Conservation (phyloP, 2,329 filamentous ascomycete genomes). For the Pseudocercospora eumusae region DNA sequence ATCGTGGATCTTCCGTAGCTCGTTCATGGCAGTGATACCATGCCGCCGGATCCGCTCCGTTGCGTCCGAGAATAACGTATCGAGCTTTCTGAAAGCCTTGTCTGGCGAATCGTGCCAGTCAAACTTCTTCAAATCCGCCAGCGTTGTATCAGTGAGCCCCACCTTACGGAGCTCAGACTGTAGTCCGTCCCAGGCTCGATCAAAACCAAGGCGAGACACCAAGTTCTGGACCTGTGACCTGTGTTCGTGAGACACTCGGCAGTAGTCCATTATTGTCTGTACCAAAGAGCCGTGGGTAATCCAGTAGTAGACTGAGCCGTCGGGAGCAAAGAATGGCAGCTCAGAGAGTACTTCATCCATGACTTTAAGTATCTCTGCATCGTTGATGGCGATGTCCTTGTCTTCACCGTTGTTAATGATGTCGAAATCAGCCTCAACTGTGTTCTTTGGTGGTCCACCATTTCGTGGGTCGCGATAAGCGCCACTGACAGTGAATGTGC, state of each 20-base stretch:
- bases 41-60: conserved; percentile 24
- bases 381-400: conserved; percentile 80
- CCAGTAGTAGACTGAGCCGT: conserved; percentile 76
- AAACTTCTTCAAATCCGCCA: conserved; percentile 87
- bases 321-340: conserved; percentile 56
- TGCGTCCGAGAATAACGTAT: conserved; percentile 56
- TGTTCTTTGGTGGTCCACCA: conserved; percentile 77
- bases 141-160: conserved; percentile 81
- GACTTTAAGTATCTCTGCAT: conserved; percentile 92
- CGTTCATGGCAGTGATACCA: conserved; percentile 54
- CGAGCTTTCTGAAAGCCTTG: conserved; percentile 67
- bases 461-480: conserved; percentile 80
- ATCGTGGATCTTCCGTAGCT: conserved; percentile 74
- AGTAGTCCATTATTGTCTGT: conserved; percentile 86
- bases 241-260: conserved; percentile 70
- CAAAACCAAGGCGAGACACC: conserved; percentile 82
- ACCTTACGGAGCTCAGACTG: conserved; percentile 78
- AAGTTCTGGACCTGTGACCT: conserved; percentile 75
- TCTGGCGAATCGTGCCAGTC: conserved; percentile 82
- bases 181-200: conserved; percentile 75
- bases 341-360: conserved; percentile 83
- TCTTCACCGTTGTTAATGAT: conserved; percentile 77
- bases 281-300: conserved; percentile 86
- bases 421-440: conserved; percentile 93
- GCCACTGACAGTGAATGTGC: conserved; percentile 82